Conservation (phyloP, 2,329 filamentous ascomycete species). For the Emmonsiellopsis sp. region DNA sequence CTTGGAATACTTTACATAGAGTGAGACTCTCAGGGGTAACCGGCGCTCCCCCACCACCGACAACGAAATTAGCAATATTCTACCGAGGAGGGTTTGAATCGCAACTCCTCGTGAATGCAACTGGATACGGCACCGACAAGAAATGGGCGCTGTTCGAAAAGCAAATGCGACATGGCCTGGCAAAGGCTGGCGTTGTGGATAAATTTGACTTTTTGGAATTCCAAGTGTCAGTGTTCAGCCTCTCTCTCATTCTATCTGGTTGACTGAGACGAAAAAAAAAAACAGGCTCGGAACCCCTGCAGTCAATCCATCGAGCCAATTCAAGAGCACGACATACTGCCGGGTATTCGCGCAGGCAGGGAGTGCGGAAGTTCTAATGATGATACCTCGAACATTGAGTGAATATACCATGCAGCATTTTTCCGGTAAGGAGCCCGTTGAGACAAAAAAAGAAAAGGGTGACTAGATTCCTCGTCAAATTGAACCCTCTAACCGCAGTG, state of each 20-base stretch:
- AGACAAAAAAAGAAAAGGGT: no score
- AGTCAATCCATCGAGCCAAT: constrained; percentile 32
- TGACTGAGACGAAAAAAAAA: background rate
- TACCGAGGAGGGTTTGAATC: constrained; percentile 42
- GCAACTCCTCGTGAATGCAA: constrained; percentile 38
- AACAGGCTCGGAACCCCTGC: constrained; percentile 28
- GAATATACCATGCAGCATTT: constrained; percentile 39
- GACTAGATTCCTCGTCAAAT: no score
- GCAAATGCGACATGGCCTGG: constrained; percentile 38
- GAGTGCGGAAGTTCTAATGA: constrained; percentile 18
- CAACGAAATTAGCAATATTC: constrained; percentile 45
- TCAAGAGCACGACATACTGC: constrained; percentile 37
- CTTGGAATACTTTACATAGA: constrained; percentile 16
- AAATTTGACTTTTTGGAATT: constrained; percentile 46
- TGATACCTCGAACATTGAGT: constrained; percentile 22
- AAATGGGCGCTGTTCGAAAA: constrained; percentile 44
- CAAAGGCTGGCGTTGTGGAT: constrained; percentile 28
- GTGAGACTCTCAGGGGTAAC: constrained; percentile 35
- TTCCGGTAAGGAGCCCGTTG: constrained; percentile 13
- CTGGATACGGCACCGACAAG: constrained; percentile 39
- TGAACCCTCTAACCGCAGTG: no score
- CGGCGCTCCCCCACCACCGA: constrained; percentile 39
- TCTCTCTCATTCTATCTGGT: background rate
- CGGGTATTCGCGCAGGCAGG: constrained; percentile 37
- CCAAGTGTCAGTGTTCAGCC: constrained; percentile 28